Evolutionary conservation across 2,329 filamentous ascomycete genomes (phyloP), one percentile per base, ranked within the genome.

Genomic region (Aspergillus glaucus): DNA sequence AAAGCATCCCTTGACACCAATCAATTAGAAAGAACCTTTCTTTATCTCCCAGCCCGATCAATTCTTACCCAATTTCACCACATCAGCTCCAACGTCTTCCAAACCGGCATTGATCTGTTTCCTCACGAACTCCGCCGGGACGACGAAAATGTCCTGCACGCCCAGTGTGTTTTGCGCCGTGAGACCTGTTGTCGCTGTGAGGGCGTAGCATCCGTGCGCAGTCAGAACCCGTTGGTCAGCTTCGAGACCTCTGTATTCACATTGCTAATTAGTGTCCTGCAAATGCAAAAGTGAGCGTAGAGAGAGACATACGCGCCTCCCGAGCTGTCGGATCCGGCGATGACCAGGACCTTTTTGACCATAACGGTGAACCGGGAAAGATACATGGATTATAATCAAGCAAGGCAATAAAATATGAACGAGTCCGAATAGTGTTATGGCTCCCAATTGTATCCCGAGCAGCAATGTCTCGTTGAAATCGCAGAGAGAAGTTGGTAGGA

Each of bases 161-260:
- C 89, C 89, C 46, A 80, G 77, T 0, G 93, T 98, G 69, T 97
- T 95, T 65, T 97, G 93, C 14, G 89, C 91, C n/a, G 93, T 98
- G 63, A 98, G 75, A 17, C 92, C 92, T 12, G 92, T 94, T 8
- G 92, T 96, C 19, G 91, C 89, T 45, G 92, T 96, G 84, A 96
- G 94, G 51, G 89, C 90, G 76, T 97, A 97, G 72, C 88, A 93
- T 51, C 86, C 85, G 79, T 97, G 90, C 15, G 88, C 88, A 41
- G 90, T 87, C 52, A 95, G 86, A 52, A 95, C 90, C 67, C 95
- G 95, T 65, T 97, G 91, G 66, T 97, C 92, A 36, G 92, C 93
- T 69, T 98, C 92, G 30, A 98, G 81, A 45, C 92, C 93, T 48
- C 91, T 95, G 61, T 10, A 47, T 49, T 39, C 34, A n/a, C 44